Conservation (phyloP, 1,284 basidiomycete genomes). For the Cryptococcus maquisensis region DNA sequence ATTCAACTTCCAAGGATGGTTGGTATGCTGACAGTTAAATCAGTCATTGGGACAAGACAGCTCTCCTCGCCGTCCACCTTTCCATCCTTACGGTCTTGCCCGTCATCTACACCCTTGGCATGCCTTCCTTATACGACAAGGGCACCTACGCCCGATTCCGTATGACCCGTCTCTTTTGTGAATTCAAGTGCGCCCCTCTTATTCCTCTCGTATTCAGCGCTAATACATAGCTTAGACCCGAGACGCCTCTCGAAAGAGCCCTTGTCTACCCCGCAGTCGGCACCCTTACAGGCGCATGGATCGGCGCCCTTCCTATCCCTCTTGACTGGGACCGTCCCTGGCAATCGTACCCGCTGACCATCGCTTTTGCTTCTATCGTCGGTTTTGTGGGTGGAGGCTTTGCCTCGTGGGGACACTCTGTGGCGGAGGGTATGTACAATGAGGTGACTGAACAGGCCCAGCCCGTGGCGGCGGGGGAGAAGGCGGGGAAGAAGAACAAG, state of each 20-base stretch:
- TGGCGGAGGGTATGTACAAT: slow-evolving; percentile 30
- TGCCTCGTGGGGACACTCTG: slow-evolving; percentile 55
- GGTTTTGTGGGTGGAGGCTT: slow-evolving; percentile 67
- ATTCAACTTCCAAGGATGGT: slow-evolving; percentile 48
- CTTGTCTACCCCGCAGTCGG: slow-evolving; percentile 74
- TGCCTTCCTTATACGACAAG: slow-evolving; percentile 51
- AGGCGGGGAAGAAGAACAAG: slow-evolving; percentile 8
- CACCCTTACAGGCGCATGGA: slow-evolving; percentile 69
- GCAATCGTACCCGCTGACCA: slow-evolving; percentile 74
- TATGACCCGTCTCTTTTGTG: slow-evolving; percentile 73
- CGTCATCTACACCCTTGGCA: slow-evolving; percentile 66
- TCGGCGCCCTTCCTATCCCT: slow-evolving; percentile 72
- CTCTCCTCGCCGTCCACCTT: slow-evolving; percentile 64
- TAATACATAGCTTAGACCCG: slow-evolving; percentile 53
- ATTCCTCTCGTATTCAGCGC: neutral
- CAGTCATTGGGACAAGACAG: slow-evolving; percentile 53
- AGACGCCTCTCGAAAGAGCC: slow-evolving; percentile 65
- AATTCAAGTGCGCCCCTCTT: slow-evolving; percentile 62
- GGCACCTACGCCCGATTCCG: slow-evolving; percentile 40
- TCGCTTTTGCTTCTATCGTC: slow-evolving; percentile 56
- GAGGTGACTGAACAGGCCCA: slow-evolving; percentile 14
- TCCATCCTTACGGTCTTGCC: slow-evolving; percentile 65
- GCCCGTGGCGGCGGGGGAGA: neutral
- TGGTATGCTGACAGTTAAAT: neutral
- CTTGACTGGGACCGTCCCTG: slow-evolving; percentile 94